phyloP scores from a whole-genome alignment of 352 stramenopile species.

The Phytopythium ostracodes region DNA sequence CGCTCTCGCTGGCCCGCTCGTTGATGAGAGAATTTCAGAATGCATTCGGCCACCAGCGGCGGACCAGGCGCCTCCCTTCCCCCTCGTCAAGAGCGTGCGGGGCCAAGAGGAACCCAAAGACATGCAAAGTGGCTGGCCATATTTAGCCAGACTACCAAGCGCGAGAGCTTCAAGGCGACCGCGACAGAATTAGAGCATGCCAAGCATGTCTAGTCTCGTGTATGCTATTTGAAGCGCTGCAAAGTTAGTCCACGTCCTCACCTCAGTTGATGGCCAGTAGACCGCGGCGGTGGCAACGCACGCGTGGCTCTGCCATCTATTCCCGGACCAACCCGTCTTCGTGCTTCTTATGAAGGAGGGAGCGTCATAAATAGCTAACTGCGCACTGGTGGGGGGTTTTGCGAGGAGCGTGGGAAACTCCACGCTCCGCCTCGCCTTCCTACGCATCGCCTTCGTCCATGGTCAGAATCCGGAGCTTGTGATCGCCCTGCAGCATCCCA shows the following conservation, averaged over 20 bases:
- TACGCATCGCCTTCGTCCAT: neutral
- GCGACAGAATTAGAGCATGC: neutral
- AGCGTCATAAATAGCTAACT: neutral
- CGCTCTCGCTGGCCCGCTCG: too few relatives aligned
- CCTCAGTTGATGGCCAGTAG: neutral
- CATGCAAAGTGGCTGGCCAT: neutral
- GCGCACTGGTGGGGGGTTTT: neutral
- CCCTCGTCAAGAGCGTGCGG: neutral
- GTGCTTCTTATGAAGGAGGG: neutral
- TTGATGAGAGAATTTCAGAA: conserved; percentile 1
- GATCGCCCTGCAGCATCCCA: neutral
- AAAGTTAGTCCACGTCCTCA: neutral
- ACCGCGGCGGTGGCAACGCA: too few relatives aligned
- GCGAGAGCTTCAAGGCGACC: neutral
- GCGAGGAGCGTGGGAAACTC: neutral
- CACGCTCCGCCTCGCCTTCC: neutral
- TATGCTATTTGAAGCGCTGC: neutral
- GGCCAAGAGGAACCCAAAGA: neutral
- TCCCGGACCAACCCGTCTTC: neutral
- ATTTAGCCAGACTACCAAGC: neutral
- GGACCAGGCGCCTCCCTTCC: too few relatives aligned
- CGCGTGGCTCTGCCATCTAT: neutral
- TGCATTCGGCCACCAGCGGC: neutral
- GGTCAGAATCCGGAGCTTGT: neutral
- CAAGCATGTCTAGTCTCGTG: too few relatives aligned